Base-by-base conservation (phyloP, 768 basidiomycete genomes). In the Antrodiella citrinella region DNA sequence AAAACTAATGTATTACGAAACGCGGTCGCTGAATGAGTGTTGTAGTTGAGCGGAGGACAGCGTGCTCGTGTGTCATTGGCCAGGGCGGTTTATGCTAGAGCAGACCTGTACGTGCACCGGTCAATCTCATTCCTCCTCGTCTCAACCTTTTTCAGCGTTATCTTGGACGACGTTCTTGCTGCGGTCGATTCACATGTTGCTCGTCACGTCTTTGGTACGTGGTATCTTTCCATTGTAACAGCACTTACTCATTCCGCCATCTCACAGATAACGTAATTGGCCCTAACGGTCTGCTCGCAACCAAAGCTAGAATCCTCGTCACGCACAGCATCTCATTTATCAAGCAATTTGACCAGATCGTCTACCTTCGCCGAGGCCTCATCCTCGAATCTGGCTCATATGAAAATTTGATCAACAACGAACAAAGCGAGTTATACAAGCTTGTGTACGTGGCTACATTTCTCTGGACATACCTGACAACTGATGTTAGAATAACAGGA, bases 131-230 rank as follows among this genome's bases (percentile, higher is more conserved):
- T 23, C n/a, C n/a, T n/a, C n/a, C n/a, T n/a, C n/a, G n/a, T n/a
- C n/a, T n/a, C n/a, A n/a, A n/a, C n/a, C n/a, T n/a, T n/a, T n/a
- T n/a, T n/a, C 51, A 86, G 84, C 25, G 70, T 86, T 44, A 75
- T 97, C 1, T 73, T 97, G 4, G 95, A 97, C 57, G 94, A 98
- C 54, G 91, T 91, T 39, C 74, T 97, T 26, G 84, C 89, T 22
- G 86, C 86, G 13, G 82, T 90, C 4, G 88, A 90, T 58, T 80
- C 85, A n/a, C 89, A 91, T 64, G 90, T 91, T 30, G 88, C 87
- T 12, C 80, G 86, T 3, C 91, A 93, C 62, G 73, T 93, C 12
- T 92, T 91, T 55, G 84, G 87, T 86, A 57, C 19, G 62, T 51
- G 30, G 7, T 35, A 4, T 10, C 41, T 15, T 46, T 20, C 3